phyloP scores from a whole-genome alignment of 2,329 filamentous ascomycete genomes.

The Stachybotrys chlorohalonatus region DNA sequence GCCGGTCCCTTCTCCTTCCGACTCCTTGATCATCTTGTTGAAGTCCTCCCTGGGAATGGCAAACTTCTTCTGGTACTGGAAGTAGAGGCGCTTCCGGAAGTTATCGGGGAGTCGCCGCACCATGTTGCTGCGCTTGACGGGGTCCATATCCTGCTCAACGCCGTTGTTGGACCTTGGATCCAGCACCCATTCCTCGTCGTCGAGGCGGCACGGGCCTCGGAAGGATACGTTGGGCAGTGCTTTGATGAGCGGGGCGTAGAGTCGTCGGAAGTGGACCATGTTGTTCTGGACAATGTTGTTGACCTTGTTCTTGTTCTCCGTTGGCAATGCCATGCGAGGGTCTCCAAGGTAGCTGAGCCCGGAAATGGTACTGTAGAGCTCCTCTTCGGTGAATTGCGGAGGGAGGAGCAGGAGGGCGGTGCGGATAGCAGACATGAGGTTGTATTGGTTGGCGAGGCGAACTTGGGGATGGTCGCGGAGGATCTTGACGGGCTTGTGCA shows the following conservation, averaged over 20 bases:
- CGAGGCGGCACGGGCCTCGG: conserved; percentile 40
- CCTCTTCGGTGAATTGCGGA: conserved; percentile 71
- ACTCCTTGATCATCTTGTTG: conserved; percentile 71
- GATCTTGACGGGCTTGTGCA: conserved; percentile 98
- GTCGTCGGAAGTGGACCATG: conserved; percentile 78
- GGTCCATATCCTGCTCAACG: conserved; percentile 86
- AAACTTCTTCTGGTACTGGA: conserved; percentile 88
- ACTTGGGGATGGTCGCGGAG: conserved; percentile 88
- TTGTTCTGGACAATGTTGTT: conserved; percentile 91
- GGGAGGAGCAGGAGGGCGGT: conserved; percentile 84
- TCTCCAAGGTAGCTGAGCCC: conserved; percentile 92
- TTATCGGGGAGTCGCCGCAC: conserved; percentile 79
- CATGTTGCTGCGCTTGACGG: conserved; percentile 87
- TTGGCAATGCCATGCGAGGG: conserved; percentile 85
- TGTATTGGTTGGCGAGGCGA: conserved; percentile 90
- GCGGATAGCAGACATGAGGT: conserved; percentile 83
- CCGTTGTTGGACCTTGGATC: conserved; percentile 49
- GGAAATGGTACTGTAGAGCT: conserved; percentile 86
- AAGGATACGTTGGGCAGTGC: conserved; percentile 85
- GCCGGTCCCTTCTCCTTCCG: conserved; percentile 58
- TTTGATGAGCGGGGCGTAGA: conserved; percentile 84
- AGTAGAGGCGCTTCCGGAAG: conserved; percentile 86
- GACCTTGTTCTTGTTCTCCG: conserved; percentile 88
- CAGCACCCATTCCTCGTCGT: conserved; percentile 29
- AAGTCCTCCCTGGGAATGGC: conserved; percentile 79